Conservation (phyloP, 768 basidiomycete species). For the Sistotremastrum suecicum region DNA sequence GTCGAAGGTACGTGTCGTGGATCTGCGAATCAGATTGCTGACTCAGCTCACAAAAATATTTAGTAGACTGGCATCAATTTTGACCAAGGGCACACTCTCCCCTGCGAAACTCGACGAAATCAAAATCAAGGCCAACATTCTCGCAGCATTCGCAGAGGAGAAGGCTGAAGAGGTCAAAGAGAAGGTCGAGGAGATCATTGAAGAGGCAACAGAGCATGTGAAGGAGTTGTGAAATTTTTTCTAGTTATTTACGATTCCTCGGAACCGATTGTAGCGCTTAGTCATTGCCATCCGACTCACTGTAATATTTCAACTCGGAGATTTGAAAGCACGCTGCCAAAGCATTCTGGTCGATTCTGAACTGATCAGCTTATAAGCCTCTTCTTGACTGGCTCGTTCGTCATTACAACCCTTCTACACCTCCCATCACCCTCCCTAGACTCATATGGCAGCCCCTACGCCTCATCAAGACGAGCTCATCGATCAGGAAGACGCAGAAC, state of each 20-base stretch:
- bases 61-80: conserved; percentile 55
- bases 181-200: conserved; percentile 12
- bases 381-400: too few relatives aligned
- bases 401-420: too few relatives aligned
- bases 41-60: conserved; percentile 9
- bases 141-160: conserved; percentile 39
- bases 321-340: too few relatives aligned
- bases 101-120: conserved; percentile 82
- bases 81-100: conserved; percentile 65
- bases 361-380: too few relatives aligned
- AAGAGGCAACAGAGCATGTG: conserved; percentile 10
- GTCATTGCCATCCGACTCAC: too few relatives aligned
- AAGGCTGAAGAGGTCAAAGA: conserved; percentile 15
- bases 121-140: conserved; percentile 82
- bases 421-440: too few relatives aligned
- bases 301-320: too few relatives aligned
- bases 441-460: too few relatives aligned
- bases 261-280: too few relatives aligned
- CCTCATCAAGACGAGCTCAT: conserved; percentile 19
- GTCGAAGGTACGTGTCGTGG: conserved; percentile 44
- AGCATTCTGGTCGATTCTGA: too few relatives aligned
- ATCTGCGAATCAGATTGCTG: conserved; percentile 9
- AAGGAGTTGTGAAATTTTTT: not conserved
- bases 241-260: too few relatives aligned
- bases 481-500: conserved; percentile 36